phyloP scores from a whole-genome alignment of 2,329 filamentous ascomycete species.

The Hymenoscyphus repandus region DNA sequence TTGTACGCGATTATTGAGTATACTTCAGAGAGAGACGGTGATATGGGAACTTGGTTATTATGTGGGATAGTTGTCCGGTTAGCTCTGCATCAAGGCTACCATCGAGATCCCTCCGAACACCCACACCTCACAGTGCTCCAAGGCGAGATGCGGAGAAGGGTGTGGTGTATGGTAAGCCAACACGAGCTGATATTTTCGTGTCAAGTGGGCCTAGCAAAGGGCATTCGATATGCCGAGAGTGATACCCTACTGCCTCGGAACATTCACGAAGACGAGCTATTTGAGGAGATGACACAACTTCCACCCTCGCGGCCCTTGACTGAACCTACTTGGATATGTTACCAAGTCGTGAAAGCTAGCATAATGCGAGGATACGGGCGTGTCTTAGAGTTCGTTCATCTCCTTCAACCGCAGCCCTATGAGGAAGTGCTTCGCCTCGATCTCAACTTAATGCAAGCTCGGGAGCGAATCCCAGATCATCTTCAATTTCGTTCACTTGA shows the following conservation, averaged over 20 bases:
- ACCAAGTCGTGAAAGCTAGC: slow-evolving; percentile 46
- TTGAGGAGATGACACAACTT: slow-evolving; percentile 47
- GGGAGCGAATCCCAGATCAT: slow-evolving; percentile 41
- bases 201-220: slow-evolving; percentile 61
- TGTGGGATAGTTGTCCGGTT: slow-evolving; percentile 45
- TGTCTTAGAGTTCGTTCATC: slow-evolving; percentile 46
- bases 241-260: slow-evolving; percentile 60
- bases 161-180: slow-evolving; percentile 50
- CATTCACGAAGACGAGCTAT: slow-evolving; percentile 60
- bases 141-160: slow-evolving; percentile 57
- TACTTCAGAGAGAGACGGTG: slow-evolving; percentile 40
- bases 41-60: slow-evolving; percentile 51
- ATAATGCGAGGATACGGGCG: slow-evolving; percentile 45
- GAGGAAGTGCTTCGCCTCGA: slow-evolving; percentile 46
- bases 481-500: slow-evolving; percentile 45
- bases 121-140: slow-evolving; percentile 46
- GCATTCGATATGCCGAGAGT: slow-evolving; percentile 57
- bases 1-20: slow-evolving; percentile 41
- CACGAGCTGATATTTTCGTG: slow-evolving; percentile 61
- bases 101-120: slow-evolving; percentile 49
- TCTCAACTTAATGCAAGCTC: slow-evolving; percentile 39
- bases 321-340: slow-evolving; percentile 54
- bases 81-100: slow-evolving; percentile 55
- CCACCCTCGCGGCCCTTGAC: slow-evolving; percentile 50
- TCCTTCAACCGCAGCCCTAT: slow-evolving; percentile 44